Evolutionary conservation across 805 yeast genomes (phyloP), one percentile per base, ranked within the genome.

Genomic region (Aciculoconidium aculeatum): DNA sequence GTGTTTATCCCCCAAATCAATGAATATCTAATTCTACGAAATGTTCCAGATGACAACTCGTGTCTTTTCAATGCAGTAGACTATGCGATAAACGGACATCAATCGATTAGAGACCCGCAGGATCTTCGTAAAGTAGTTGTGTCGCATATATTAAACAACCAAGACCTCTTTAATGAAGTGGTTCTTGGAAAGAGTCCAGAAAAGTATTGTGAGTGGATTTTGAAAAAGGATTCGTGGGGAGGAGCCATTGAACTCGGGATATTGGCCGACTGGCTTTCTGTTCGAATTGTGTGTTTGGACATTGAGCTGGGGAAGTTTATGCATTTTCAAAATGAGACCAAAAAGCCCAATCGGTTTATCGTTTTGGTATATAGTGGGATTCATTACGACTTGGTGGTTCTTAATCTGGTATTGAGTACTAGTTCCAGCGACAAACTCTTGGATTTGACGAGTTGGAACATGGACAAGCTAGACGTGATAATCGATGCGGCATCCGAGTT

Each of bases 241-340:
- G 94, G 94, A 5, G 90, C 85, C 3, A 80, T 82, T 27, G 94
- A 82, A 47, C 53, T 81, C 25, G 73, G 76, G 6, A 77, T 82
- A 5, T 47, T 82, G 16, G 65, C 83, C 2, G 60, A 65, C 18
- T 62, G 66, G 37, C 61, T 78, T 22, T 58, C 61, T 4, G 52
- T 78, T 5, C 61, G 70, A 3, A 75, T 82, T 23, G 59, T 67
- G 31, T 75, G 85, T 7, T 48, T 79, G 16, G 92, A 82, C 44
- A 73, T 82, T 14, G 79, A 75, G 41, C 75, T 74, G 35, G 72
- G 73, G 5, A 60, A 74, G 15, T 50, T 70, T 20, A 80, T 80
- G 40, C 58, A 58, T 18, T 81, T 80, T 50, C 51, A 51, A 25
- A 43, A 45, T 27, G 61, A 49, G 21, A 63, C 62, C 26, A 68